These are phyloP conservation scores for Biscogniauxia mediterranea DNA, from an alignment of 2,329 filamentous ascomycete species.

Conservation along the genomic window DNA sequence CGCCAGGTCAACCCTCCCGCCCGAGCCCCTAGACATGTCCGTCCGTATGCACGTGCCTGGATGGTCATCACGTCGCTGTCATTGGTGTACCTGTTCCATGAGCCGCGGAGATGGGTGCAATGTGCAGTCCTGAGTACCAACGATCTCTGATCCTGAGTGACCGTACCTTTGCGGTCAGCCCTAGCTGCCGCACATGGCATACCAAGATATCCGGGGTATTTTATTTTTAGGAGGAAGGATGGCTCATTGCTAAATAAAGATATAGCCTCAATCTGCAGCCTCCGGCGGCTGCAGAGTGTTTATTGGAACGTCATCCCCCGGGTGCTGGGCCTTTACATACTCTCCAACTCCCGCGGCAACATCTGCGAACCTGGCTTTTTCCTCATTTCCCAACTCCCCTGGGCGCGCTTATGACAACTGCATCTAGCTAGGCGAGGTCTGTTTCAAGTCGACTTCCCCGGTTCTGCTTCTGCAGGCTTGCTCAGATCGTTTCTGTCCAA, in stretches of 20 bases:
- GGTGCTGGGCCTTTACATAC: conserved; percentile 2
- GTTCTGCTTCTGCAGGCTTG: neutral
- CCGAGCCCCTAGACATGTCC: conserved; percentile 3
- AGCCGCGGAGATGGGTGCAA: conserved; percentile 7
- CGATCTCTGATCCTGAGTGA: conserved; percentile 12
- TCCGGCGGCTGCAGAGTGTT: conserved; percentile 33
- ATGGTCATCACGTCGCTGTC: conserved; percentile 18
- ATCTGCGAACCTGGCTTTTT: neutral
- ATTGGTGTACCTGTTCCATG: conserved; percentile 17
- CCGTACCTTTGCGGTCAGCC: conserved; percentile 16
- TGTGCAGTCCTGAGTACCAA: conserved; percentile 14
- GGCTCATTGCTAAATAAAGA: conserved; percentile 37
- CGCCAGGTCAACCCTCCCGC: conserved; percentile 11
- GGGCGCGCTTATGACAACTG: conserved; percentile 4
- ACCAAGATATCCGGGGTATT: conserved; percentile 19
- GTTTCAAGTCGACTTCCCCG: neutral
- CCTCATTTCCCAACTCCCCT: neutral
- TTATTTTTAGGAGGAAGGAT: conserved; percentile 34
- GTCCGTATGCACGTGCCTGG: conserved; percentile 18
- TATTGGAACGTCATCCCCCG: conserved; percentile 33
- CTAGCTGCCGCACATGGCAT: conserved; percentile 17
- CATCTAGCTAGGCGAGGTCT: neutral
- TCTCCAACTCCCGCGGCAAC: neutral
- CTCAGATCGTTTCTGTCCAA: neutral
- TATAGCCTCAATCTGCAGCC: conserved; percentile 37